Base-by-base conservation (phyloP, 176 grass and related monocot species). In the Musa itinerans region DNA sequence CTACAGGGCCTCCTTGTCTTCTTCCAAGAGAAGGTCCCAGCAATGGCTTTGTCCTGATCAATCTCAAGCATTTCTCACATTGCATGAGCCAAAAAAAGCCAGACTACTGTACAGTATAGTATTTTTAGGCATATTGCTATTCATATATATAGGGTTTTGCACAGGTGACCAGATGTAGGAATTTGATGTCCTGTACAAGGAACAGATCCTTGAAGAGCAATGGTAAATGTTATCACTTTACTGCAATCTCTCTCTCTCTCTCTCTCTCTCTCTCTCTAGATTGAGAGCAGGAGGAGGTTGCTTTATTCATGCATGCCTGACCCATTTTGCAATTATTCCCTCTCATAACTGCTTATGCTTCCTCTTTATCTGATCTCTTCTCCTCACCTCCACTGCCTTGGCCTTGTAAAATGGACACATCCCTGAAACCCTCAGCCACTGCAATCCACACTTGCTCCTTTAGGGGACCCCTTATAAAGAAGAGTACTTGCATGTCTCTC, bases 291-390 rank as follows among this genome's bases (percentile, higher is more conserved):
- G 22, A 54, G 22, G 19, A 23, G 50, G 50, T 25, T 73, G 71
- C 71, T 54, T 53, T 73, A 55, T 73, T 55, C 51, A 55, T 73
- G 71, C 71, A 73, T 55, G 71, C 71, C 52, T 73, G 71, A 55
- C 52, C 51, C 71, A 55, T 73, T 14, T 54, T 29, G 71, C n/a
- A 73, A 43, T 43, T 43, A 43, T 43, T 43, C 51, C 16, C 15
- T 53, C 52, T 53, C 34, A 43, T 43, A 43, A 43, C 34, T 43
- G 4, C 34, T 43, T 43, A 6, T 43, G 34, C 34, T 43, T 6
- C 34, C 4, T 34, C 34, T 43, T 43, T 43, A 43, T 43, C 34
- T 43, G 34, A 6, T 21, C 70, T 50, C 22, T 26, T 15, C 19
- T 73, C 22, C 20, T 11, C 51, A 9, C 19, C 20, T 26, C 13